Base-by-base conservation (phyloP, 164 flowering plant genomes). In the Kalanchoe fedtschenkoi region DNA sequence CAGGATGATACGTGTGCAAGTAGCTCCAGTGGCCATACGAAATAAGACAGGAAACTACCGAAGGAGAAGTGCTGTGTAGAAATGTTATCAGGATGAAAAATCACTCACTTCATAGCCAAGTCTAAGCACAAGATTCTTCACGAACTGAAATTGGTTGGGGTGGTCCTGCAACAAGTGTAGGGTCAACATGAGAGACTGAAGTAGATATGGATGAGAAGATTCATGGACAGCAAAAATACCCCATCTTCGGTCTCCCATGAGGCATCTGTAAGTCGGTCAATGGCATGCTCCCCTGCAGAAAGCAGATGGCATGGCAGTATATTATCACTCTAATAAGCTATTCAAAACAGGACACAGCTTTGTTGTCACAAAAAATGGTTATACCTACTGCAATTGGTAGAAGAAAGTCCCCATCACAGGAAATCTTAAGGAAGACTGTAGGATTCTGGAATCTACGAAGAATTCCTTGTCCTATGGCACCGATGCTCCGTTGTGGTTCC, bases 301-400 rank as follows among this genome's bases (percentile, higher is more conserved):
- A 26, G 69, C 17, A 44, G 11, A 60, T 33, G 19, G 21, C 39
- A 37, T 37, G 39, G 3, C 11, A 6, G 11, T 37, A 32, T 47
- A 34, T 44, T 19, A 69, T 62, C 16, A 62, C 41, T 42, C 6
- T 26, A 55, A 41, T 66, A 24, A 32, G 17, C 43, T 43, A 35
- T 8, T 38, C 16, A n/a, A 28, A 32, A 21, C 34, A 65, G 29
- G 15, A 62, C 21, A 16, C 10, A 5, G 34, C 29, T 14, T 5
- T 34, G 17, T 35, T 22, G 17, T 16, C 3, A 30, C 32, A 33
- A 15, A 24, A 34, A 38, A 62, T 54, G 5, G 1, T 41, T 65
- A 26, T 77, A 89, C 92, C 96, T 34, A 89, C 91, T 66, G 74
- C 57, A 70, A 89, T 80, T 7, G 96, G 96, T 8, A 89, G 76